Conservation (phyloP, 495 filamentous ascomycete species). For the Aspergillus baeticus region DNA sequence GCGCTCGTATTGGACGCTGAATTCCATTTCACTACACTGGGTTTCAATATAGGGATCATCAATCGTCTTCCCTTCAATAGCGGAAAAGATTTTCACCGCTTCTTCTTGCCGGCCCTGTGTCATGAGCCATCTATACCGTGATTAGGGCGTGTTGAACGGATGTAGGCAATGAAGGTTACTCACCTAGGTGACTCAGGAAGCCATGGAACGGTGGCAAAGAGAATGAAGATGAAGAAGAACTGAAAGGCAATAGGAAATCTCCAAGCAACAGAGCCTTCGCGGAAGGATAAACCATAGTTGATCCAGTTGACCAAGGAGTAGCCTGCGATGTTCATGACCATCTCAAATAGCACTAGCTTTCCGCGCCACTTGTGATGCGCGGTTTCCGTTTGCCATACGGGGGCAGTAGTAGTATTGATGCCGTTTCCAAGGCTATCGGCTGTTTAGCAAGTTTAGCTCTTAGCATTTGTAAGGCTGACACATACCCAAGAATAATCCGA, state of each 20-base stretch:
- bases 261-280: slow-evolving; percentile 45
- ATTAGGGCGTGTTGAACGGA: background rate
- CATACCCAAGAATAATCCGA: slow-evolving; percentile 47
- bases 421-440: slow-evolving; percentile 51
- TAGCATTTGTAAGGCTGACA: background rate
- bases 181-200: slow-evolving; percentile 50
- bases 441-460: background rate
- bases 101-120: slow-evolving; percentile 41
- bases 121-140: slow-evolving; percentile 43
- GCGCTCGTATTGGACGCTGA: slow-evolving; percentile 46
- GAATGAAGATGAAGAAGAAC: slow-evolving; percentile 50
- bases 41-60: slow-evolving; percentile 48
- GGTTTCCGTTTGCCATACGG: slow-evolving; percentile 66
- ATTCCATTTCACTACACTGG: slow-evolving; percentile 48
- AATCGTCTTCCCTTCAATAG: slow-evolving; percentile 42
- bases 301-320: slow-evolving; percentile 56
- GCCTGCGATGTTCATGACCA: slow-evolving; percentile 60
- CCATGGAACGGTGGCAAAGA: slow-evolving; percentile 51
- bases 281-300: slow-evolving; percentile 54
- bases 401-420: slow-evolving; percentile 62
- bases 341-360: slow-evolving; percentile 59
- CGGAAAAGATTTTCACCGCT: slow-evolving; percentile 49
- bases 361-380: slow-evolving; percentile 59
- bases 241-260: slow-evolving; percentile 53
- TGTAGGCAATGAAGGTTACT: background rate